Evolutionary conservation across 1,139 yeast species (phyloP), one percentile per base, ranked within the genome.

Genomic region (Debaryomyces singareniensis): DNA sequence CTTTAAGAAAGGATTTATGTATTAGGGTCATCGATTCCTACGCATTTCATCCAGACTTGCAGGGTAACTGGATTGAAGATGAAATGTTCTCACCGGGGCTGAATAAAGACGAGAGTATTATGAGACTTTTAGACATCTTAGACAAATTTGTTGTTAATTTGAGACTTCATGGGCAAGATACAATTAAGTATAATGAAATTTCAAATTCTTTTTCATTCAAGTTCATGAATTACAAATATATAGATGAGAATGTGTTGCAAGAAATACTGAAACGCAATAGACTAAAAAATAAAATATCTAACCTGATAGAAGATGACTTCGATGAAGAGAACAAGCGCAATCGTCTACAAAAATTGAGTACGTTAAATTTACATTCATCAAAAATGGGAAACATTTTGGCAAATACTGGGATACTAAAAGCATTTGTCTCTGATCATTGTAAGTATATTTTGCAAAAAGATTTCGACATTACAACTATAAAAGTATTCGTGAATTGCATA

Each of bases 21-120:
- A 35, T 59, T 3, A 49, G 48, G 25, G 53, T 65, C 4, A 51
- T 67, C 5, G 59, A 59, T 32, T 53, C 71, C 1, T 63, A 66
- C 35, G 62, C 71, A 36, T 51, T 51, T 35, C 44, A 51, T 29
- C 31, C 28, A 3, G 38, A 43, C 12, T 28, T 36, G 5, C 33
- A 34, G 11, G 29, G 21, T 33, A 18, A n/a, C 21, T 18, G 40
- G 40, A 31, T 26, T 10, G 49, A 43, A 3, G 26, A 26, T 2
- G 37, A 34, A 4, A 23, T 20, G 12, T n/a, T 24, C 15, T n/a
- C 25, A 3, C 25, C 27, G 10, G 18, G 32, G n/a, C 25, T 25
- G 11, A 16, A 24, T 13, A 29, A 39, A 4, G 68, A 62, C 31
- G 40, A 42, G 4, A 47, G 55, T 16, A 40, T 64, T 15, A 49